Base-by-base conservation (phyloP, 176 grass and related monocot genomes). In the Lolium rigidum region DNA sequence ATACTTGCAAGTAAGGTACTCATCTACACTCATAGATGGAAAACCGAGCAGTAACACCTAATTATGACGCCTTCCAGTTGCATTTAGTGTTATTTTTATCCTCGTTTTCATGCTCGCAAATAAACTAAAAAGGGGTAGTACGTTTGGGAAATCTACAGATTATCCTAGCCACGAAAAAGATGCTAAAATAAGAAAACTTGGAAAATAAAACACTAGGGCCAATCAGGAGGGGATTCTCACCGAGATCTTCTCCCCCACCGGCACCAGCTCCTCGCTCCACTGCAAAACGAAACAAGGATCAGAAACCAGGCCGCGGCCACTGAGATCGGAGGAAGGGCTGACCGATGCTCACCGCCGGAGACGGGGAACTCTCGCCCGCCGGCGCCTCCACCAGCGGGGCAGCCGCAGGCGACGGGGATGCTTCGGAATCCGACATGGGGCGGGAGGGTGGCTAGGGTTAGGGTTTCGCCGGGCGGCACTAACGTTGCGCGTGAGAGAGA, bases 171-270 rank as follows among this genome's bases (percentile, higher is more conserved):
- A 15, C 10, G 14, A 35, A 50, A 20, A 61, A 2, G 7, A 18
- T 82, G 20, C 47, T 39, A 59, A 83, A 74, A 63, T 15, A 16
- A 38, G 11, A 64, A 24, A 75, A 64, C 43, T 51, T 16, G 5
- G 26, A 13, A 0, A 50, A 20, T 11, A 44, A 76, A 86, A 79
- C 18, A 35, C 21, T 55, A 86, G n/a, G 22, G 0, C 41, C 11
- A 56, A 16, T 38, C 20, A 9, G 48, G 2, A 22, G 7, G 44
- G 46, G 49, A 64, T 85, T 25, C 78, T 88, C 44, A 97, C 95
- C 78, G 92, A 86, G 70, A 97, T 91, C 78, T 92, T 97, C 78
- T 91, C 95, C 73, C 81, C 92, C 38, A 91, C 92, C 3, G 88
- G 95, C 67, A 87, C 78, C 83, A 90, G 7, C 73, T 91, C 90